Conservation (phyloP, 306 rosid genomes). For the Astragalus membranaceus region DNA sequence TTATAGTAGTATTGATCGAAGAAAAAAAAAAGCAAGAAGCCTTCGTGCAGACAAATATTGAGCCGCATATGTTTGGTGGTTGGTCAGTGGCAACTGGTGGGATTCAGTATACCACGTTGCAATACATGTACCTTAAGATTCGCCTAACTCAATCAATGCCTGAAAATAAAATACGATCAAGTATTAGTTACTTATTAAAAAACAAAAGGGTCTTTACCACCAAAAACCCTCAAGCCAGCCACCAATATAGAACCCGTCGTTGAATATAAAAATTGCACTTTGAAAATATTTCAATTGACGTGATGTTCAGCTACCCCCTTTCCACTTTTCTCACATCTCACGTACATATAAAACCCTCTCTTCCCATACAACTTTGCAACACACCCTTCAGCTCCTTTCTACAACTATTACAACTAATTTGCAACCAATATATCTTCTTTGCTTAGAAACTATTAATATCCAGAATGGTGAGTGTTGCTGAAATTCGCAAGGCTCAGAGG, state of each 20-base stretch:
- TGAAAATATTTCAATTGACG: background rate
- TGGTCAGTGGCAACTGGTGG: background rate
- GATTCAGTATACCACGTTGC: background rate
- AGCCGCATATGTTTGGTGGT: background rate
- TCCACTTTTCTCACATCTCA: background rate
- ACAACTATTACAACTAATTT: background rate
- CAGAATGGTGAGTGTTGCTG: conserved; percentile 47
- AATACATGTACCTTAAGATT: background rate
- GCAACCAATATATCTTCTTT: background rate
- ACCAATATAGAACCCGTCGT: too few relatives aligned
- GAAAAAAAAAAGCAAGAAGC: too few relatives aligned
- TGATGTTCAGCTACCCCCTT: conserved; percentile 26
- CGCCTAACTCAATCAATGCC: too few relatives aligned
- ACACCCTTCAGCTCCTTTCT: background rate
- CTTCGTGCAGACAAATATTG: too few relatives aligned
- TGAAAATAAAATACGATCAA: too few relatives aligned
- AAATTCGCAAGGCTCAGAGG: conserved; percentile 47
- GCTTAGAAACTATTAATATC: background rate
- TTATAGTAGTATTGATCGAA: too few relatives aligned
- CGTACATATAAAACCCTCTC: background rate
- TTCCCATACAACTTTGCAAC: background rate
- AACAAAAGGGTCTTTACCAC: too few relatives aligned
- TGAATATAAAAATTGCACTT: too few relatives aligned
- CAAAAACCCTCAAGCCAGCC: too few relatives aligned
- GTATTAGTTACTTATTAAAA: too few relatives aligned